Base-by-base conservation (phyloP, 352 stramenopile species). In the Pythium pyrilobum region DNA sequence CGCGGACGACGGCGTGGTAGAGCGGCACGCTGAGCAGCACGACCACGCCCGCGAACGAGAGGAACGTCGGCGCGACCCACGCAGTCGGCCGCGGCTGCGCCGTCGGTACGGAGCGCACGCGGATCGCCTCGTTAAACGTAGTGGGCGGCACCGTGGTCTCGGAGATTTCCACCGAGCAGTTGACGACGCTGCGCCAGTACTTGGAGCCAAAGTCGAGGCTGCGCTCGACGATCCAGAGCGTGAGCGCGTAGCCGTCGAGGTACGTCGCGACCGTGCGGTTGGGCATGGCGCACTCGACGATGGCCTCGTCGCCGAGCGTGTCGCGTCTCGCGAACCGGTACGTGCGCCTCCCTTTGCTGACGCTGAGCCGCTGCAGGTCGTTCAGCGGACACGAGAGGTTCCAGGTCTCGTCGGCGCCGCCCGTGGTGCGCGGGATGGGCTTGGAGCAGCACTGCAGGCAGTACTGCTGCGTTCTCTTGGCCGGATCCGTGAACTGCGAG, bases 371-470 rank as follows among this genome's bases (percentile, higher is more conserved):
- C 53, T 91, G 72, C 2, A 87, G 47, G 15, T 75, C 72, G 16
- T 85, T 89, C 7, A 91, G 51, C 3, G 80, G 77, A 45, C 80
- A 91, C 20, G 71, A 72, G 23, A 91, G 59, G 64, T 91, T 85
- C 80, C 80, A 91, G 8, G 78, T 85, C 52, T 91, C 80, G 34
- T 91, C 80, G 9, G 72, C 77, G 16, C 36, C 36, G 31, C 77
- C 71, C 21, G 37, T 59, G 12, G 56, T 3, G 1, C 32, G 33
- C 3, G 75, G 71, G n/a, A 83, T 75, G n/a, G 80, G 80, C 18
- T 80, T 82, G 0, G 77, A 79, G 45, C 80, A 91, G 58, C 80
- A 91, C 52, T 91, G 78, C 10, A 91, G 47, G 31, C 80, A 91
- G 29, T 81, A 91, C 11, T 68, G 69, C 34, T 70, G 73, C 8